Base-by-base conservation (phyloP, 2,329 filamentous ascomycete species). In the Akanthomyces uredinophilus region DNA sequence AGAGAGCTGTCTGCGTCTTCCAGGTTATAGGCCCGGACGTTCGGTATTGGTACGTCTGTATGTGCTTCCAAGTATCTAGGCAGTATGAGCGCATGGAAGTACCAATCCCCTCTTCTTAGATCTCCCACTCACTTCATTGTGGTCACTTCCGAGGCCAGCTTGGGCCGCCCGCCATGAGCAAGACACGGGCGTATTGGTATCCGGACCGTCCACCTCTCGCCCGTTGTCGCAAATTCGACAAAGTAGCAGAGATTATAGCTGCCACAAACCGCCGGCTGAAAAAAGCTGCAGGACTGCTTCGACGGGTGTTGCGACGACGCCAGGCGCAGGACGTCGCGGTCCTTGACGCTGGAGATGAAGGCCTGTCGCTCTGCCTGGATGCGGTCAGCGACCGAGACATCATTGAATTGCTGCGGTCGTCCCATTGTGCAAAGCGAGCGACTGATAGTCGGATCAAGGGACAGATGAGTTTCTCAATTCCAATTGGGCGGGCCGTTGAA, bases 161-260 rank as follows among this genome's bases (percentile, higher is more conserved):
- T 63, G 13, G 50, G 55, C 18, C 18, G 54, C 13, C 62, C 61
- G 22, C 55, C 53, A 27, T 57, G 51, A 16, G 58, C 20, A 11
- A 64, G 43, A 41, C 49, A 66, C 14, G 59, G 64, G 3, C 59
- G 27, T 14, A 66, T 55, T 1, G 66, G 66, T n/a, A 66, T 52
- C 16, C 65, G 61, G 5, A 67, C 59, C 10, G 65, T 65, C 66
- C 66, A 65, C 22, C 37, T 50, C 24, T 66, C 60, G 16, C 54
- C 32, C 20, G 47, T 44, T 11, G 56, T 41, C 35, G 7, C 22
- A 47, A 68, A 68, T 22, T 64, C 37, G 10, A 68, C 65, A 60
- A 65, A 68, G 46, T 66, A 66, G 54, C 64, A 67, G 8, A 68
- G 37, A 43, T 68, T 68, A 44, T 62, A 67, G 32, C 65, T 63